Evolutionary conservation across 2,329 filamentous ascomycete species (phyloP), one percentile per base, ranked within the genome.

Genomic region (Sporothrix luriei): DNA sequence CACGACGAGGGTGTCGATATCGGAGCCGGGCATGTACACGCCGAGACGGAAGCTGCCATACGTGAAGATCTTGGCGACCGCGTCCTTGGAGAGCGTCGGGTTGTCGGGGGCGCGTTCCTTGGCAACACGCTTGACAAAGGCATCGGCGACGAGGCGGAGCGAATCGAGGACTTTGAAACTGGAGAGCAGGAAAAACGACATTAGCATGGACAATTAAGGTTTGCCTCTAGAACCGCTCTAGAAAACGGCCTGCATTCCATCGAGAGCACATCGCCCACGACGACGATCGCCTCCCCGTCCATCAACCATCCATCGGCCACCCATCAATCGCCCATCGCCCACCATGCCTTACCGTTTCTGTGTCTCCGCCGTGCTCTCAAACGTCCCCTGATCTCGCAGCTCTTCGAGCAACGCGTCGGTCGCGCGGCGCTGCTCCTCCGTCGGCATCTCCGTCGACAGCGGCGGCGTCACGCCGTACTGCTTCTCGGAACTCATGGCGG

Each of bases 1-100:
- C 66, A 97, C 91, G 71, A 98, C 89, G 66, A 99, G 87, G 1
- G 95, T 97, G 82, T 99, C 95, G 75, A 99, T 98, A 88, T 99
- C 95, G 61, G 95, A 98, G 66, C 93, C 93, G 57, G 95, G 95
- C 6, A 94, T 94, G 79, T 92, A 97, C 29, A 98, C 95, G 71
- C 95, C 95, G 14, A 99, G 84, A 51, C 94, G 90, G 79, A 94
- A 99, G 80, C 95, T 98, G 73, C 95, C 95, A 79, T 95, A 99
- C 0, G 94, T 96, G 79, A 97, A 97, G 74, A 99, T 89, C 81
- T 94, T 95, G 73, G 94, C 95, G 68, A 94, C 92, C 6, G 94
- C 92, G 76, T 91, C 90, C 74, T 94, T 92, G 59, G 95, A 87
- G 59, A 95, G 87, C 43, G 89, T 88, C 55, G 92, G 87, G 59